phyloP scores from a whole-genome alignment of 2,329 filamentous ascomycete genomes.

The Penicillium fuscoglaucum region DNA sequence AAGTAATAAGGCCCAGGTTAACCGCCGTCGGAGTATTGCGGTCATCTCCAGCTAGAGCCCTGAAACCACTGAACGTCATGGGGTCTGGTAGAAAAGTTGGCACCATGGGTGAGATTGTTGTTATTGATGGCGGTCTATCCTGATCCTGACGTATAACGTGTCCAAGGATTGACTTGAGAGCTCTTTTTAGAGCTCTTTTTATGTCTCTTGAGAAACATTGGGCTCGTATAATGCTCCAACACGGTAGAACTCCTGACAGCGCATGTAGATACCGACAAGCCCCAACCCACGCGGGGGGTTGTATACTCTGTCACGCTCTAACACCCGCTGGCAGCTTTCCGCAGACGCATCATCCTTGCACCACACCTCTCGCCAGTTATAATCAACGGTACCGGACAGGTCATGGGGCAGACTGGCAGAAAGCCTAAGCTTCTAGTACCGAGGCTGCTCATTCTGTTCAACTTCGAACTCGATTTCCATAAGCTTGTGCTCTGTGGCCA shows the following conservation, averaged over 20 bases:
- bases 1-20: neutral
- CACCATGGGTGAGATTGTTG: neutral
- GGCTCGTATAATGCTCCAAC: neutral
- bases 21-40: neutral
- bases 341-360: neutral
- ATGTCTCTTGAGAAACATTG: neutral
- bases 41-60: no score
- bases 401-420: neutral
- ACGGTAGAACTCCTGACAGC: neutral
- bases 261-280: neutral
- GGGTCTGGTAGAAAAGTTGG: neutral
- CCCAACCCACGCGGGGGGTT: neutral
- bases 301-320: neutral
- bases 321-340: neutral
- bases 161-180: neutral
- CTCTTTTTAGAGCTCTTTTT: no score
- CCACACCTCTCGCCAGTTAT: neutral
- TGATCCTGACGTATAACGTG: neutral
- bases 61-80: neutral
- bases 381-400: neutral
- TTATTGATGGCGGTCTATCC: neutral
- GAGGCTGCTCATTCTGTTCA: neutral
- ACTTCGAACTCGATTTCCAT: neutral
- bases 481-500: neutral
- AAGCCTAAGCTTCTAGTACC: neutral